Percentiles rank a stretch among this genome's conserved stretches.
Conservation (phyloP, 768 basidiomycete genomes). For the Gelatoporia subvermispora region DNA sequence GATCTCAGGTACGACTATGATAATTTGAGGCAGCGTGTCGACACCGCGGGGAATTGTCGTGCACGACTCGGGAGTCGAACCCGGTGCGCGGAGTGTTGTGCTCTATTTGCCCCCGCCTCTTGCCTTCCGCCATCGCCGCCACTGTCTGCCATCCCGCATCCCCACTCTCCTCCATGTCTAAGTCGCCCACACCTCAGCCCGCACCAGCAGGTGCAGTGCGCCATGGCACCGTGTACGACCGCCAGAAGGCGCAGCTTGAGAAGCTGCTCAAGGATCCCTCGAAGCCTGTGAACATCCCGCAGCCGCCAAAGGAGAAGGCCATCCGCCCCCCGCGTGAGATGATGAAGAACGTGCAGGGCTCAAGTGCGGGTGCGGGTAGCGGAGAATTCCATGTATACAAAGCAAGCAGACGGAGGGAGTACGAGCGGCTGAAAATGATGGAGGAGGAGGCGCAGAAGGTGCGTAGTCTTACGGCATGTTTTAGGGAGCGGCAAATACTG, state of each 20-base stretch:
- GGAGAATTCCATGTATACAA: slow-evolving; percentile 99
- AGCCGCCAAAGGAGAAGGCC: slow-evolving; percentile 77
- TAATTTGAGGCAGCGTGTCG: no score
- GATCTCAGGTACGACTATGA: no score
- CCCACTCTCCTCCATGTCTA: slow-evolving; percentile 16
- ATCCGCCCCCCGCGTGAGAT: slow-evolving; percentile 83
- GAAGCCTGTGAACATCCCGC: slow-evolving; percentile 75
- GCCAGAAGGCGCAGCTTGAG: slow-evolving; percentile 67
- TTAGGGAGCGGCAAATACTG: not conserved
- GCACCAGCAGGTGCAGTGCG: slow-evolving; percentile 21
- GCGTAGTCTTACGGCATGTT: slow-evolving; percentile 19
- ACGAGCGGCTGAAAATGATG: slow-evolving; percentile 88
- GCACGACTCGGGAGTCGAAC: no score
- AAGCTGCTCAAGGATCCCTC: slow-evolving; percentile 86
- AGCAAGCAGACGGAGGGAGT: slow-evolving; percentile 88
- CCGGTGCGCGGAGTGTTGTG: not conserved
- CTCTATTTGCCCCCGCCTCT: not conserved
- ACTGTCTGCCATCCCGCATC: not conserved
- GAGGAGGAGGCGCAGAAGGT: slow-evolving; percentile 81
- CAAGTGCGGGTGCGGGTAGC: slow-evolving; percentile 93
- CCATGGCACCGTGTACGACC: slow-evolving; percentile 47
- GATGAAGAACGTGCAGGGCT: slow-evolving; percentile 99
- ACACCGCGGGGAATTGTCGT: no score
- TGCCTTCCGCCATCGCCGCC: not conserved
- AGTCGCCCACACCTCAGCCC: slow-evolving; percentile 24